These are phyloP conservation scores for Lasiodiplodia gonubiensis DNA, from an alignment of 2,329 filamentous ascomycete genomes.

Conservation along the genomic window DNA sequence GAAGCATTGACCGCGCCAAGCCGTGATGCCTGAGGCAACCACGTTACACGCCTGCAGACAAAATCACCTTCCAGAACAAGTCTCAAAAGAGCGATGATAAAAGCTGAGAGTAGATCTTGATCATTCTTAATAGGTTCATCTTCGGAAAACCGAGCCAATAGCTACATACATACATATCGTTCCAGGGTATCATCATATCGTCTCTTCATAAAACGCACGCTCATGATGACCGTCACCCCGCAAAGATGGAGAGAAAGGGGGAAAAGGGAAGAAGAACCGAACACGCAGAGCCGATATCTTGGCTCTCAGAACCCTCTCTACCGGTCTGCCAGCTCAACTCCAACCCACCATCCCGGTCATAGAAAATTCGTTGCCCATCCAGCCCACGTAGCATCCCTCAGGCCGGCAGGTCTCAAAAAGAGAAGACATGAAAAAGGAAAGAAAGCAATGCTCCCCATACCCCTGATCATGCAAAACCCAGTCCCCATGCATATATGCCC, in stretches of 20 bases:
- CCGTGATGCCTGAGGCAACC: neutral
- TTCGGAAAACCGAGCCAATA: constrained; percentile 14
- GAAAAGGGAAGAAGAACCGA: neutral
- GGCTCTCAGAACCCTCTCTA: neutral
- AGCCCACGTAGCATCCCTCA: neutral
- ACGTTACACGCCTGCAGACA: neutral
- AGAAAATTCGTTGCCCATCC: neutral
- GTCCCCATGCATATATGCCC: neutral
- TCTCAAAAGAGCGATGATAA: neutral
- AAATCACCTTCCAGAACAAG: neutral
- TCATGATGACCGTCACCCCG: constrained; percentile 14
- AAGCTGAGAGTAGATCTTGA: neutral
- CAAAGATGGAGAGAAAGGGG: neutral
- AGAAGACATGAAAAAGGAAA: neutral
- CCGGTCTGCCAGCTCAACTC: neutral
- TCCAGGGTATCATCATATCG: constrained; percentile 26
- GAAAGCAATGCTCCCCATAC: neutral
- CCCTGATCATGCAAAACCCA: neutral
- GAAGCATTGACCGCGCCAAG: constrained; percentile 4
- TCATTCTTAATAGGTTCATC: neutral
- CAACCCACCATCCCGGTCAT: neutral
- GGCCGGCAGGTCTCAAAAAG: neutral
- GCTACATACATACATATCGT: constrained; percentile 18
- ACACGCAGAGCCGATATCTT: neutral
- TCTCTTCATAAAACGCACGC: constrained; percentile 20